phyloP scores from a whole-genome alignment of 768 basidiomycete genomes.

The Xerocomellus chrysenteron region DNA sequence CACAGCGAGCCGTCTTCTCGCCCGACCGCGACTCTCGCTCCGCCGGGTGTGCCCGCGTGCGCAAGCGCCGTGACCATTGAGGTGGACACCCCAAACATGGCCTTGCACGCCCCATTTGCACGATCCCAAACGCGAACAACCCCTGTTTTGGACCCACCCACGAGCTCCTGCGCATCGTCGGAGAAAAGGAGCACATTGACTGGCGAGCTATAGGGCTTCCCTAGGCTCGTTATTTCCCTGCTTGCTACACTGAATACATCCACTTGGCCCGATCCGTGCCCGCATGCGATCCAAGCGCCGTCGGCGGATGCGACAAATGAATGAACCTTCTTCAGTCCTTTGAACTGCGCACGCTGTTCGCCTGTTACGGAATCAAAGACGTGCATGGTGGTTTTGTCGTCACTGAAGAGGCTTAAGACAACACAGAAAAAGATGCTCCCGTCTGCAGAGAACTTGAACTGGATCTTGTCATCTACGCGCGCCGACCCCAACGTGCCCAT shows the following conservation, averaged over 20 bases:
- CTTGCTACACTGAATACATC: slow-evolving; percentile 1
- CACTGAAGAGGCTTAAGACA: background rate
- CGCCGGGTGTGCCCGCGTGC: no score
- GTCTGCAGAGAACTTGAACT: slow-evolving; percentile 14
- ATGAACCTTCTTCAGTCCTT: slow-evolving; percentile 8
- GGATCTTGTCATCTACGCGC: background rate
- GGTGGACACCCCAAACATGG: background rate
- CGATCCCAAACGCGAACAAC: slow-evolving; percentile 23
- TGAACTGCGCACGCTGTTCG: slow-evolving; percentile 4
- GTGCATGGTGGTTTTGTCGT: background rate
- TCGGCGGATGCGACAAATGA: slow-evolving; percentile 1
- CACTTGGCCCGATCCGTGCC: background rate
- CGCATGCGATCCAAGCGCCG: slow-evolving; percentile 11
- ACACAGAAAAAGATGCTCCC: slow-evolving; percentile 7
- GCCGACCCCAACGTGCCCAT: background rate
- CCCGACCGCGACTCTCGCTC: no score
- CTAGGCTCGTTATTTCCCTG: background rate
- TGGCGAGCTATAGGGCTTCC: background rate
- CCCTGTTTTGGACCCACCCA: slow-evolving; percentile 18
- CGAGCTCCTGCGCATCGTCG: slow-evolving; percentile 9
- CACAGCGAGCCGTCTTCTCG: no score
- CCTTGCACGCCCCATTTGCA: slow-evolving; percentile 10
- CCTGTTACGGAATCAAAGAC: slow-evolving; percentile 13
- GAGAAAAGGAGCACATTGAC: slow-evolving; percentile 17
- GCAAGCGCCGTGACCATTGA: slow-evolving; percentile 20